Evolutionary conservation across 495 filamentous ascomycete species (phyloP).

Genomic region (Cercophora samala): DNA sequence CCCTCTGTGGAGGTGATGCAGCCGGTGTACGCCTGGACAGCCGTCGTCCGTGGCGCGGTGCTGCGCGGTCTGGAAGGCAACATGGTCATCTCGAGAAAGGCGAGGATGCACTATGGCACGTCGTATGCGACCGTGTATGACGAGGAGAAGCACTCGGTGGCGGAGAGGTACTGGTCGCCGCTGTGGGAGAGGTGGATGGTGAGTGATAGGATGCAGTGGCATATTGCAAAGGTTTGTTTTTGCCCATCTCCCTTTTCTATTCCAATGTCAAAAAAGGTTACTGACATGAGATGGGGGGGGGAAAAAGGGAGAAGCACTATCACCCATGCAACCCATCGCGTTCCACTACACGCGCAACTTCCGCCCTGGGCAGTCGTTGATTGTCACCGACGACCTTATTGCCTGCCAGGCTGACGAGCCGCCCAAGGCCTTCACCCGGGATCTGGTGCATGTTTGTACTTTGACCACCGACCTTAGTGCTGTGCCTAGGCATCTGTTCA

Average conservation of each 20-base stretch:
- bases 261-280: neutral
- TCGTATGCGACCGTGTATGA: slow-evolving; percentile 74
- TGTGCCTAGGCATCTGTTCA: slow-evolving; percentile 64
- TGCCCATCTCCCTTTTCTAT: neutral
- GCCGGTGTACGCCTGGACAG: slow-evolving; percentile 72
- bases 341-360: slow-evolving; percentile 82
- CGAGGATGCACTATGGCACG: slow-evolving; percentile 74
- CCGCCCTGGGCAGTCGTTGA: slow-evolving; percentile 59
- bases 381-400: slow-evolving; percentile 72
- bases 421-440: slow-evolving; percentile 53
- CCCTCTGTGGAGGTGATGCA: slow-evolving; percentile 67
- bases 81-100: slow-evolving; percentile 64
- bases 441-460: slow-evolving; percentile 67
- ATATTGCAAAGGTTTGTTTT: slow-evolving; percentile 62
- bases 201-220: slow-evolving; percentile 75
- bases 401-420: slow-evolving; percentile 63
- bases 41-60: slow-evolving; percentile 67
- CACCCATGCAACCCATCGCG: slow-evolving; percentile 61
- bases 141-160: slow-evolving; percentile 61
- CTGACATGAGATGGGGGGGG: neutral
- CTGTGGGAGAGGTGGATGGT: slow-evolving; percentile 81
- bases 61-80: slow-evolving; percentile 66
- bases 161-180: slow-evolving; percentile 69
- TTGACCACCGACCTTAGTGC: slow-evolving; percentile 69
- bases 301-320: slow-evolving; percentile 61